Evolutionary conservation across 225 moss, liverwort and hornwort species (phyloP), one percentile per base, ranked within the genome.

Genomic region (Bryoerythrophyllum caledonicum): DNA sequence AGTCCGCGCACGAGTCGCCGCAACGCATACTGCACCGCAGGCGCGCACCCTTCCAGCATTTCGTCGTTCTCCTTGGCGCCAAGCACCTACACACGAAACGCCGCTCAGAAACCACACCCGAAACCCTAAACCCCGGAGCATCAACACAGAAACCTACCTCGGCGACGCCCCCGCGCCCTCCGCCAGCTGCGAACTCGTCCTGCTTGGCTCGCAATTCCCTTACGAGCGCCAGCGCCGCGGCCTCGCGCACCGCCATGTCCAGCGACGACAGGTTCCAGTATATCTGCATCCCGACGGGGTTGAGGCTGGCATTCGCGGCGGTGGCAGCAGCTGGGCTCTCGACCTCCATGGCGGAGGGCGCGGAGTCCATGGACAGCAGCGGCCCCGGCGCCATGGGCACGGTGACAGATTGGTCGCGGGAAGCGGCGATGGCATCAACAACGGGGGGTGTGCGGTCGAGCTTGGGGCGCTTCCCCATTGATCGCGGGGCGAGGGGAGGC

Each of bases 1-100:
- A 93, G 87, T 38, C 97, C 97, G 27, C 97, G 94, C 56, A 99
- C 90, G 20, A 99, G 90, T 34, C 97, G 91, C 76, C 95, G 90
- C 74, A 99, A 72, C 12, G 94, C 91, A 71, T 99, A 99, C 26
- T 89, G 91, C 65, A 95, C 93, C 51, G 89, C 85, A 23, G 97
- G 97, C 53, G 97, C 95, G 81, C 93, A 99, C 5, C 79, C 88
- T 59, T 91, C 79, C 82, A 99, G 57, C 69, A 81, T 79, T 21
- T 80, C 89, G 74, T 90, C 94, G 41, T 66, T 72, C 70, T 91
- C 94, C 62, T 83, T 86, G 8, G 91, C 90, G 76, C 95, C 97
- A 83, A 93, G 85, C 65, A 93, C 86, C 84, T 89, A 70, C 65
- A 67, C 41, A 43, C n/a, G 78, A 32, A n/a, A 11, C 72, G 57